Evolutionary conservation across 2,329 filamentous ascomycete genomes (phyloP), one percentile per base, ranked within the genome.

Genomic region (Mycosphaerella arachidis): DNA sequence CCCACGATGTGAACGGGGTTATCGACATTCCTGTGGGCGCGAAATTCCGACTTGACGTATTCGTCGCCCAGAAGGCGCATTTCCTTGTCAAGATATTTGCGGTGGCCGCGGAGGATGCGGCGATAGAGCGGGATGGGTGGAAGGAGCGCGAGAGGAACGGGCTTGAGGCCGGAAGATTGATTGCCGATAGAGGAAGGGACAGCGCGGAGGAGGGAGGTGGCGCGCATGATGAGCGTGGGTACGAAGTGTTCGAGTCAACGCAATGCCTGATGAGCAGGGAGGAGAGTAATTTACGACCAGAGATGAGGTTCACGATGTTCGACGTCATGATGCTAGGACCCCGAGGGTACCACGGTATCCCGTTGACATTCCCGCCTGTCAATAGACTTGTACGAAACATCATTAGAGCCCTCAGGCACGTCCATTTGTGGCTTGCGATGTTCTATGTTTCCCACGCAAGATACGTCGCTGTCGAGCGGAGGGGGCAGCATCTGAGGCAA

Each of bases 1-100:
- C 93, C 94, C 69, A 97, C 91, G 76, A 99, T 85, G 72, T 97
- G 93, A 29, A 91, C 84, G 0, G 94, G 92, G 70, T 97, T 97
- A 61, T 97, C 93, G 53, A 95, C 85, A 35, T 86, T 82, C 61
- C 83, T 84, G 72, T 97, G 94, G 0, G 89, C 88, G 61, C 91
- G 84, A 68, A 97, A 99, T 78, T 99, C 94, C 50, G 86, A 85
- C 78, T 95, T 97, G 74, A 97, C 82, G 75, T 97, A 99, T 74
- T 92, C 86, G 72, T 99, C 94, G 4, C 94, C 94, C 7, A 99
- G 78, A 4, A 96, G 59, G 37, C 94, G 86, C 86, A 85, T 81
- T 65, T 96, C 88, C 1, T 76, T 68, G 0, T 87, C 86, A 9
- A 99, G 79, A 68, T 88, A 83, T 70, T 88, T 91, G 67, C 94